Base-by-base conservation (phyloP, 225 moss, liverwort and hornwort genomes). In the Anthoceros angustus region DNA sequence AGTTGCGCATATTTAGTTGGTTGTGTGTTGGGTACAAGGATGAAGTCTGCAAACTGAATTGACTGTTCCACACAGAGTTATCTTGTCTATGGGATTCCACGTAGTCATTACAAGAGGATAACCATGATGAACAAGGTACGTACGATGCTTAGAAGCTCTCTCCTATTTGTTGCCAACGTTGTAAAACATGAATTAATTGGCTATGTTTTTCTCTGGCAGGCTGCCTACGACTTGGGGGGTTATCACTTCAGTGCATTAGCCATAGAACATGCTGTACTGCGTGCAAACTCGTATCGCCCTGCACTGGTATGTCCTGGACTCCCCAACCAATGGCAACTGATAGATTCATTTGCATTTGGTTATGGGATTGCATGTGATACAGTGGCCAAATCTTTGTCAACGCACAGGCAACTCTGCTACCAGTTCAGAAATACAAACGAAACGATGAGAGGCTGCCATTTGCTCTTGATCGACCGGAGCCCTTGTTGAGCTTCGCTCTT, bases 401-500 rank as follows among this genome's bases (percentile, higher is more conserved):
- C 76, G 16, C 72, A 62, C 87, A 94, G 94, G 90, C 94, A 72
- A 90, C 80, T 74, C 80, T 90, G 41, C 75, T 90, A 42, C 94
- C 88, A 69, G 75, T 90, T 75, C 83, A 81, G 8, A 90, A 70
- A 73, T 74, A 74, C 64, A 94, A 86, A 79, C 87, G 80, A 71
- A 64, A 74, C 64, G 90, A 90, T 64, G 80, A 77, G 66, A 75
- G 79, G 66, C 67, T 70, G 64, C 83, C 80, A 43, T 80, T 78
- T 63, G 78, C 80, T 40, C 87, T 94, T 32, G 86, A 87, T 69
- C 83, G 79, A 24, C 84, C 86, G 20, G 94, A 94, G 71, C 88
- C 94, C 68, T 86, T 90, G 62, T 78, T 90, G 72, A 90, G 87
- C 78, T 94, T 94, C 71, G 94, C 90, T 61, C 87, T 94, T 62